These are phyloP conservation scores for Alternaria brassicicola DNA, from an alignment of 2,329 filamentous ascomycete genomes.

Conservation along the genomic window DNA sequence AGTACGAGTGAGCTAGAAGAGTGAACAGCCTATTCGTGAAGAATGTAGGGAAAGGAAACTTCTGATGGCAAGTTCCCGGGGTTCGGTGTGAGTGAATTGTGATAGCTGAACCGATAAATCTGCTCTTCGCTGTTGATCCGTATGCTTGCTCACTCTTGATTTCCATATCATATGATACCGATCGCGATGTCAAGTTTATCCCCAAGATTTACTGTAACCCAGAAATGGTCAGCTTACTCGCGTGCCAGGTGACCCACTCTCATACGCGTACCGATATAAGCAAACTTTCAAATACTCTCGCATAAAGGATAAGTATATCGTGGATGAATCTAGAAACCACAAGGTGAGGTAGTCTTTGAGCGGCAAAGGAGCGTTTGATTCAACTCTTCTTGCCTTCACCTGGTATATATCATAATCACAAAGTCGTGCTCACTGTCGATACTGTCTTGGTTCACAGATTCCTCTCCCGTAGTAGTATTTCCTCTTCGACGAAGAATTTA, in stretches of 20 bases:
- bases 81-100: background rate
- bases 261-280: background rate
- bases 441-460: background rate
- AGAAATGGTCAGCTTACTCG: background rate
- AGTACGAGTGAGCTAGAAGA: background rate
- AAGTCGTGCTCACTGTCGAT: background rate
- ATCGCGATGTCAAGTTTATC: background rate
- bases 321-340: background rate
- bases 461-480: background rate
- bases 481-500: background rate
- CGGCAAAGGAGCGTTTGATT: background rate
- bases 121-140: background rate
- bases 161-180: background rate
- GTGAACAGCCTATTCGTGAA: too few species aligned
- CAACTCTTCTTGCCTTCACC: background rate
- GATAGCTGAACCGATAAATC: background rate
- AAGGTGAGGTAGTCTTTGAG: background rate
- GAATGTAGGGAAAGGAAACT: background rate
- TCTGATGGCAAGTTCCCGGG: background rate
- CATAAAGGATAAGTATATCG: background rate
- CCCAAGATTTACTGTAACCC: background rate
- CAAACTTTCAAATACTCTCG: background rate
- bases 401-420: background rate
- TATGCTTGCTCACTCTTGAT: background rate
- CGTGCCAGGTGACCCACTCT: background rate